Conservation (phyloP, 768 basidiomycete species). For the Asterophora lycoperdoides region DNA sequence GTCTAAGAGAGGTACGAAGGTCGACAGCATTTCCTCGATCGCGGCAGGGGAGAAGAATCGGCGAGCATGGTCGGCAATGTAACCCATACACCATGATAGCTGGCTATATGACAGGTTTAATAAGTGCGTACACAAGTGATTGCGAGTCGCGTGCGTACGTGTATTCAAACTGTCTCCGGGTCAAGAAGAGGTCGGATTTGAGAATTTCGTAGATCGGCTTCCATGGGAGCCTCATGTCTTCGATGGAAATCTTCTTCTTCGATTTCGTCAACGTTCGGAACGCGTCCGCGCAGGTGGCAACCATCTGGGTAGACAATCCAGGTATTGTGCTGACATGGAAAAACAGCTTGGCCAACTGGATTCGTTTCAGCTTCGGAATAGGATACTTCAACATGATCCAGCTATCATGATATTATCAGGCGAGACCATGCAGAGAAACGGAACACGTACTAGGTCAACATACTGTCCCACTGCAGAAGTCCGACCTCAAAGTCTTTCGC, state of each 20-base stretch:
- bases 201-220: constrained; percentile 71
- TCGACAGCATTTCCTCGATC: constrained; percentile 83
- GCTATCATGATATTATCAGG: constrained; percentile 32
- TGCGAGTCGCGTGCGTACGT: constrained; percentile 41
- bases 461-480: constrained; percentile 74
- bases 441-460: constrained; percentile 61
- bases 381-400: constrained; percentile 86
- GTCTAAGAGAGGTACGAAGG: constrained; percentile 75
- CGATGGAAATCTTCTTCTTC: constrained; percentile 69
- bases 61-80: constrained; percentile 60
- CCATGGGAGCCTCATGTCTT: constrained; percentile 82
- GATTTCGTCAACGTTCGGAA: constrained; percentile 58
- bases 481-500: constrained; percentile 83
- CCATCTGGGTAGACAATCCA: constrained; percentile 66
- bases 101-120: constrained; percentile 40
- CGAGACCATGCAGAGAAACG: constrained; percentile 3
- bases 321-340: constrained; percentile 74
- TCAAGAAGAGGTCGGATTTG: constrained; percentile 72
- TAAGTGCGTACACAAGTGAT: constrained; percentile 7
- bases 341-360: constrained; percentile 72
- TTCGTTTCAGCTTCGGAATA: constrained; percentile 74
- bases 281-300: constrained; percentile 63
- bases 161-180: constrained; percentile 71
- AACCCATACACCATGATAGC: constrained; percentile 74
- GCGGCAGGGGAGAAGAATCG: constrained; percentile 89